Evolutionary conservation across 257 asterid species (phyloP), one percentile per base, ranked within the genome.

Genomic region (Scutellaria galericulata): DNA sequence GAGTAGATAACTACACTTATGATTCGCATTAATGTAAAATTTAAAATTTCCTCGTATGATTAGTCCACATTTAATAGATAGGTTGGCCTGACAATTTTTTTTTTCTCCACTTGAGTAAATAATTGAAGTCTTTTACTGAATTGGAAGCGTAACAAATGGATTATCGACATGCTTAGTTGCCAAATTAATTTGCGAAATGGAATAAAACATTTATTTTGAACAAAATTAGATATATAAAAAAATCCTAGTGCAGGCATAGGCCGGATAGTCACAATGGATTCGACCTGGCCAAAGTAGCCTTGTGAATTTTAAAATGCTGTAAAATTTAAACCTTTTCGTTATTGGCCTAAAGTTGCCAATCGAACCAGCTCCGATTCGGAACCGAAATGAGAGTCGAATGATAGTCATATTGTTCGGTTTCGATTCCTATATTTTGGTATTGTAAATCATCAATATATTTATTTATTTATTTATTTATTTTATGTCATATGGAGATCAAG

Each of bases 241-340:
- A 18, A 10, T 40, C 35, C 70, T 10, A 62, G 8, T 74, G 83
- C 81, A 78, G 83, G 81, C 79, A 27, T 60, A 56, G 66, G 76
- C 71, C 76, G 71, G 84, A 67, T 75, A 15, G 61, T 59, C 47
- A 66, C 31, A 20, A n/a, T 59, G 77, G 45, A 61, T 72, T 44
- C 46, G 72, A 64, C 45, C 64, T 71, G 71, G 68, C 72, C 80
- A 44, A 67, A 55, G 72, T 18, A 27, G 11, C 4, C 20, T 31
- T 66, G 22, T 42, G 56, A 63, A 66, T 39, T 64, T 58, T 41
- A 66, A 74, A 57, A 79, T 47, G 41, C 37, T 31, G 37, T 2
- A 31, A 31, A 31, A 31, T 31, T 31, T 4, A 31, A 27, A 4
- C 39, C 41, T 3, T 58, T 40, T 55, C 57, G 67, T 41, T 47